phyloP scores from a whole-genome alignment of 2,329 filamentous ascomycete genomes.

The Fusarium gaditjirri region DNA sequence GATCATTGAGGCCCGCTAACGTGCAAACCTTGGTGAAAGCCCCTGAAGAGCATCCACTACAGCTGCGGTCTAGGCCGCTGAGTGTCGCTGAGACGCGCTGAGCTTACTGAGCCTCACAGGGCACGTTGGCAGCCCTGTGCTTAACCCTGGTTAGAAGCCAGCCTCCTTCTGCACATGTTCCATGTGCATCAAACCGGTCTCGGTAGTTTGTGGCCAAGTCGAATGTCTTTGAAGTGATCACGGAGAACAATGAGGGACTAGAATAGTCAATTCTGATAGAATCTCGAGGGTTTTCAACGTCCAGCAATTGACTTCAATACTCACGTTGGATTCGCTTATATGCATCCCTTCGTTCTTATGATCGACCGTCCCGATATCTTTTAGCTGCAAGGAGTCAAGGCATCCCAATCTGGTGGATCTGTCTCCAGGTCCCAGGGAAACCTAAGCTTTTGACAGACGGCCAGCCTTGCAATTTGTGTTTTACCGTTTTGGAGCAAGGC shows the following conservation, averaged over 20 bases:
- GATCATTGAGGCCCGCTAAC: conserved; percentile 12
- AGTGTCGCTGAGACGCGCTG: conserved; percentile 25
- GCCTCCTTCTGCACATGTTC: conserved; percentile 29
- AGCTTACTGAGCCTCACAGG: conserved; percentile 32
- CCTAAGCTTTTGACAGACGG: conserved; percentile 32
- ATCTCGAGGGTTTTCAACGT: not conserved
- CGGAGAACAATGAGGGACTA: not conserved
- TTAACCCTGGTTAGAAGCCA: conserved; percentile 18
- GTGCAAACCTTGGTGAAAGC: conserved; percentile 10
- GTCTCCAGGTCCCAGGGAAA: conserved; percentile 29
- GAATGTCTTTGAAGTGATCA: conserved; percentile 14
- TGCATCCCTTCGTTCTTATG: conserved; percentile 17
- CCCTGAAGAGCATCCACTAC: conserved; percentile 36
- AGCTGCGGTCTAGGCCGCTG: conserved; percentile 19
- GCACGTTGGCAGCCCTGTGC: conserved; percentile 27
- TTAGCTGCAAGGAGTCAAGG: conserved; percentile 35
- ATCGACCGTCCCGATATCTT: conserved; percentile 29
- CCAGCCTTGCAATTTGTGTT: conserved; percentile 35
- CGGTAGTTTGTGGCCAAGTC: conserved; percentile 21
- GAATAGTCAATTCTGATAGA: not conserved
- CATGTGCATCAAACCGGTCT: conserved; percentile 32
- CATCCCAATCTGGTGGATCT: conserved; percentile 33
- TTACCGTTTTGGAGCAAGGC: conserved; percentile 33
- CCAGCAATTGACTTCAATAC: not conserved
- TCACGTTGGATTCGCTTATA: conserved; percentile 9